Percentiles rank a stretch among this genome's conserved stretches.
Evolutionary conservation across 805 yeast genomes (phyloP).

Genomic region (Candida caryicola): DNA sequence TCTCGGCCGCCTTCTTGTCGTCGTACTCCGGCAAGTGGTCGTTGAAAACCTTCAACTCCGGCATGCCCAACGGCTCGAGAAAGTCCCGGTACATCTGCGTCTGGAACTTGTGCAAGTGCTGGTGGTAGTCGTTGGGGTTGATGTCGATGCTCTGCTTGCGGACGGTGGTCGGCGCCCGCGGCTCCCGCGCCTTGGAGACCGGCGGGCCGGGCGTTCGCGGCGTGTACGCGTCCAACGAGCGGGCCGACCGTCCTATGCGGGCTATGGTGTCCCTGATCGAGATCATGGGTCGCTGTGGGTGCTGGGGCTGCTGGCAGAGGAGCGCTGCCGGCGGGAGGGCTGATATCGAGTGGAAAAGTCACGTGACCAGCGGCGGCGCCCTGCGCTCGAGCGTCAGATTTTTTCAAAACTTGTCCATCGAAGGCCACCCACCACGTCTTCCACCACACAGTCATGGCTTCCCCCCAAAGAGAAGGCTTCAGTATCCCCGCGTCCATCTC

Average conservation of each 20-base stretch:
- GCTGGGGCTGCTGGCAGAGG: too few species aligned
- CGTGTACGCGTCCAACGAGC: conserved; percentile 21
- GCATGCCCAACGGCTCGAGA: conserved; percentile 33
- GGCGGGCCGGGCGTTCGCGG: not conserved
- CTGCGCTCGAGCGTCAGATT: too few species aligned
- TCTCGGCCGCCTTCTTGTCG: conserved; percentile 19
- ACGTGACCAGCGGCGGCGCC: too few species aligned
- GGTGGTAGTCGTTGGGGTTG: not conserved
- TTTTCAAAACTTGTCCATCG: too few species aligned
- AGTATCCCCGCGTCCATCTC: conserved; percentile 74
- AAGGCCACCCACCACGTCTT: too few species aligned
- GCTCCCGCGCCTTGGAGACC: conserved; percentile 1
- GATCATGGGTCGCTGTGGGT: conserved; percentile 23
- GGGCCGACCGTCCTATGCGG: conserved; percentile 32
- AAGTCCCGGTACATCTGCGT: conserved; percentile 28
- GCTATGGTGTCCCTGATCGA: conserved; percentile 33
- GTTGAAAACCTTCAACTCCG: conserved; percentile 30
- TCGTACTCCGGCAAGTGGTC: conserved; percentile 24
- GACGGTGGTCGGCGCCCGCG: not conserved
- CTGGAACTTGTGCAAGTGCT: conserved; percentile 13
- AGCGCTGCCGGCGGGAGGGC: too few species aligned
- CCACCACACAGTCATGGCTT: too few species aligned
- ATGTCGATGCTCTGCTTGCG: not conserved
- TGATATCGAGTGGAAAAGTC: too few species aligned
- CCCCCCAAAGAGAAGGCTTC: conserved; percentile 79